Percentiles rank a stretch among this genome's conserved stretches.
These are phyloP conservation scores for Cylindrotheca fusiformis DNA, from an alignment of 108 stramenopile genomes.

Conservation along the genomic window DNA sequence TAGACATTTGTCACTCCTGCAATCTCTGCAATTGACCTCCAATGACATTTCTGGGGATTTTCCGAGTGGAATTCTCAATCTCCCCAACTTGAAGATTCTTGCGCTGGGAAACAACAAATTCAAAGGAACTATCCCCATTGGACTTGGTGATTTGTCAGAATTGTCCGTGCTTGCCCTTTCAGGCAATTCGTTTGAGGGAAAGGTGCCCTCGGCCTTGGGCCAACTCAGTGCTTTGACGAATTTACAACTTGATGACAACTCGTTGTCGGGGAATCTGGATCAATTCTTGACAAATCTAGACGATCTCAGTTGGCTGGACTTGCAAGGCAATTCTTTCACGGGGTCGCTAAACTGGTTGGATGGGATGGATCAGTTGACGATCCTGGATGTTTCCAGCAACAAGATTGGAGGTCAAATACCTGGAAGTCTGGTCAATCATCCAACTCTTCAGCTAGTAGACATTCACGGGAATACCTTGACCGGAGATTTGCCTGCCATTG, in stretches of 20 bases:
- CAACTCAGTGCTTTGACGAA: background rate
- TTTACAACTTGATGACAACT: background rate
- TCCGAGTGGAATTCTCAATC: constrained; percentile 1
- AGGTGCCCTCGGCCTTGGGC: background rate
- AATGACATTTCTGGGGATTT: constrained; percentile 2
- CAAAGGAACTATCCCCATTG: constrained; percentile 7
- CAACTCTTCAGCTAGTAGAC: constrained; percentile 17
- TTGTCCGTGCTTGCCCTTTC: background rate
- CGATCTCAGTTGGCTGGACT: constrained; percentile 18
- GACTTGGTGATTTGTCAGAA: background rate
- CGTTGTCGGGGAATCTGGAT: constrained; percentile 12
- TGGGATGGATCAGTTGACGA: background rate
- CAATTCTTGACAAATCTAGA: background rate
- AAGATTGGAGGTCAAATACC: constrained; percentile 1
- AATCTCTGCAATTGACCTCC: background rate
- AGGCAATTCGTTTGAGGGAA: background rate
- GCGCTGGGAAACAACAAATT: constrained; percentile 7
- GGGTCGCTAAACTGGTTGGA: constrained; percentile 16
- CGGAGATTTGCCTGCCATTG: constrained; percentile 19
- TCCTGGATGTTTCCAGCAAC: constrained; percentile 24
- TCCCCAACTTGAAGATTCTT: constrained; percentile 1
- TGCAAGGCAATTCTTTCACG: constrained; percentile 22
- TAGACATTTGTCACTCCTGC: constrained; percentile 1
- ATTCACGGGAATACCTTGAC: constrained; percentile 21
- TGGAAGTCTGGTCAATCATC: constrained; percentile 5